A percentile compares a stretch with the other conserved stretches of the same genome.
These are phyloP conservation scores for Solanum clarkiae DNA, from an alignment of 257 asterid genomes.

Conservation along the genomic window DNA sequence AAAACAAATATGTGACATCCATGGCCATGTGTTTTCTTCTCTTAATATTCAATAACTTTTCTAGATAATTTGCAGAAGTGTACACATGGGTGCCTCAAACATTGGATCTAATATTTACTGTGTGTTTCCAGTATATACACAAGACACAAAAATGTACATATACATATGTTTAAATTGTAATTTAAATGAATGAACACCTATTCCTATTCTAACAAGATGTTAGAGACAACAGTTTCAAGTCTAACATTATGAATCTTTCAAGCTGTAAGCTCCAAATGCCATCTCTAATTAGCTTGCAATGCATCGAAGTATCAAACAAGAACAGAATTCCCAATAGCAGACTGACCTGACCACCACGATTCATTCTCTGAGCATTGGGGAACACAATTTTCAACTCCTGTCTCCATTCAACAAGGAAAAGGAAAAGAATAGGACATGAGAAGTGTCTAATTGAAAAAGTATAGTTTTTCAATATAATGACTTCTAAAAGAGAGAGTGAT, in stretches of 20 bases:
- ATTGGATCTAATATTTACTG: neutral
- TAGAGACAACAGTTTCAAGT: neutral
- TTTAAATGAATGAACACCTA: neutral
- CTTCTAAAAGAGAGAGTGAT: neutral
- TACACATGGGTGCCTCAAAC: neutral
- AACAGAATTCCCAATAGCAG: neutral
- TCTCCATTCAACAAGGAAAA: neutral
- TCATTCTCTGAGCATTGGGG: conserved; percentile 85
- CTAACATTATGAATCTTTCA: neutral
- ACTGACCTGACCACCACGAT: conserved; percentile 96
- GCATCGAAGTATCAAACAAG: neutral
- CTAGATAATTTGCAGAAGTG: neutral
- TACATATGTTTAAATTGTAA: neutral
- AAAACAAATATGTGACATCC: neutral
- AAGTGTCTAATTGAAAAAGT: neutral
- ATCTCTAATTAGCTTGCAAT: neutral
- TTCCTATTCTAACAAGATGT: neutral
- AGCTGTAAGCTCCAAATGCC: neutral
- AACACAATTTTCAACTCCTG: conserved; percentile 84
- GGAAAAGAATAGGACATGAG: neutral
- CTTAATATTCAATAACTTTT: neutral
- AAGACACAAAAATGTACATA: neutral
- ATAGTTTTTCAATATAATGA: neutral
- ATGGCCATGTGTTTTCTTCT: neutral
- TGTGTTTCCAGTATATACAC: neutral